These are phyloP conservation scores for Flaveria bidentis DNA, from an alignment of 129 eudicot genomes.

Conservation along the genomic window DNA sequence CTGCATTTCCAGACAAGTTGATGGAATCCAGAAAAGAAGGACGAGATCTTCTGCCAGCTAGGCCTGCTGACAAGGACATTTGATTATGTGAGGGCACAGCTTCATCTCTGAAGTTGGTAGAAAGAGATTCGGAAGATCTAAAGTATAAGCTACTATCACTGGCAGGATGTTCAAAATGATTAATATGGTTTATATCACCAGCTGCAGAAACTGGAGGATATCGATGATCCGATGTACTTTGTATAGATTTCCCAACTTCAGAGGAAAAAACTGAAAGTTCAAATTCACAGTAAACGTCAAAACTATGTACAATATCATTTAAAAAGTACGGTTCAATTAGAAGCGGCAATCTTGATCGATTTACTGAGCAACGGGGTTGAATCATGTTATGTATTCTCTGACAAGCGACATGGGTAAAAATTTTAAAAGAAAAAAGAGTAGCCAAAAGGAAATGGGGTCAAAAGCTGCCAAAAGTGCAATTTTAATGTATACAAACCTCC, in stretches of 20 bases:
- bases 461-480: neutral
- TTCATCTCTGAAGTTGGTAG: slow-evolving; percentile 42
- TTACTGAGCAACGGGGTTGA: neutral
- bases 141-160: slow-evolving; percentile 38
- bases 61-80: slow-evolving; percentile 37
- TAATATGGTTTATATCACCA: slow-evolving; percentile 44
- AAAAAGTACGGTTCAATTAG: neutral
- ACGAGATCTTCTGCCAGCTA: slow-evolving; percentile 68
- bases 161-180: slow-evolving; percentile 31
- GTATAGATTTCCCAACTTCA: slow-evolving; percentile 25
- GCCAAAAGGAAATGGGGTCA: neutral
- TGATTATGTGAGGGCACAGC: slow-evolving; percentile 39
- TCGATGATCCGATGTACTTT: slow-evolving; percentile 20
- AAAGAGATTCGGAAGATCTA: slow-evolving; percentile 43
- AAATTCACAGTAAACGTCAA: slow-evolving; percentile 16
- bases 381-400: neutral
- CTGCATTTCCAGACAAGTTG: slow-evolving; percentile 46
- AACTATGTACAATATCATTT: neutral
- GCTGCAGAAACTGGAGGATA: slow-evolving; percentile 33
- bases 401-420: neutral
- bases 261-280: slow-evolving; percentile 12
- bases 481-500: slow-evolving; percentile 2
- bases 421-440: neutral
- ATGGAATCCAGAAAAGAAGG: slow-evolving; percentile 90
- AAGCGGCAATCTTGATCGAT: neutral